Base-by-base conservation (phyloP, 2,329 filamentous ascomycete species). In the Aureobasidium vineae region DNA sequence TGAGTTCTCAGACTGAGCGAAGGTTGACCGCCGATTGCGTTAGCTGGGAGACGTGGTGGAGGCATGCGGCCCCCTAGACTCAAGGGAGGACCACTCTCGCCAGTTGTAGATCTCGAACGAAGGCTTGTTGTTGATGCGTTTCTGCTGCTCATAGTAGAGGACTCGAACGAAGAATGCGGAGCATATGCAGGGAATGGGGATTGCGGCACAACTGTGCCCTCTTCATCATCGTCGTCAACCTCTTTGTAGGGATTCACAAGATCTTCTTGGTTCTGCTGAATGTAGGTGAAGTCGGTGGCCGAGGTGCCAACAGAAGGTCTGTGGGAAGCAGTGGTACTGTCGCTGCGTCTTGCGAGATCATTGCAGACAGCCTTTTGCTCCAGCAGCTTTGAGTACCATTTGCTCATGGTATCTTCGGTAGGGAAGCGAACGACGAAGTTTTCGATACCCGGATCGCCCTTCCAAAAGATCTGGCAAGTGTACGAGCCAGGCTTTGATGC, bases 381-480 rank as follows among this genome's bases (percentile, higher is more conserved):
- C 6, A 68, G 47, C 11, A 69, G 54, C 56, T 66, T 66, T 2
- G 53, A n/a, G 38, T 69, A 67, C 95, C 95, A 99, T 75, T 94
- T 97, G 78, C 90, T 93, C 88, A 98, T 92, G 16, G 84, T 87
- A 71, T 97, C 92, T 76, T 99, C 95, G 68, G 94, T 95, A 60
- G 86, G 85, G 77, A 97, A 98, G 71, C 91, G 91, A 75, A 99
- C 96, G 72, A 94, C 88, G 77, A 99, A 98, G 74, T 96, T 97
- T 75, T 99, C 94, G 38, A 97, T 92, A 4, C 91, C 92, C 0
- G 93, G 92, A 70, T 98, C 94, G 40, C 94, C 94, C 79, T 95
- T 98, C 95, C 95, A 99, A 84, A 93, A 97, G 66, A 99, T 98
- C 75, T 98, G 94, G 68, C 97, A 91, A 2, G 91, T 94, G 75